phyloP scores from a whole-genome alignment of 2,329 filamentous ascomycete species.

The Geoglossum cookeanum region DNA sequence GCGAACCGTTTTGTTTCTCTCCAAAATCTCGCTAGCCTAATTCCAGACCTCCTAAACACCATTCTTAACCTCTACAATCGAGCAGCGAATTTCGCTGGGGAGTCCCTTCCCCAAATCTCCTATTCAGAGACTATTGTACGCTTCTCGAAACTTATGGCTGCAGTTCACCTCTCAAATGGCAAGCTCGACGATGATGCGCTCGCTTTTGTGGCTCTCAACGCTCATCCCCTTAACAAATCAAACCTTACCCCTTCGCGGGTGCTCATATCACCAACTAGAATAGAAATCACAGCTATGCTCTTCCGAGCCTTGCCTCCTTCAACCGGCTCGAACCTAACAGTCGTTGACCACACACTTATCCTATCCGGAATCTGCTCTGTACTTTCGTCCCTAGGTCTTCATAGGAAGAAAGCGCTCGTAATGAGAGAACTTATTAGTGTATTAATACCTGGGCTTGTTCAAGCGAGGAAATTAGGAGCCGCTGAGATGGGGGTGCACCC shows the following conservation, averaged over 20 bases:
- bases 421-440: constrained; percentile 70
- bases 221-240: constrained; percentile 22
- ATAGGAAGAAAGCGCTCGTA: constrained; percentile 81
- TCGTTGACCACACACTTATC: constrained; percentile 59
- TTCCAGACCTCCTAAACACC: constrained; percentile 58
- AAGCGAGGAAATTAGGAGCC: constrained; percentile 79
- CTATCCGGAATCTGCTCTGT: constrained; percentile 75
- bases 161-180: constrained; percentile 46
- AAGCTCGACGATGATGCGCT: constrained; percentile 40
- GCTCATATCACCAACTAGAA: constrained; percentile 26
- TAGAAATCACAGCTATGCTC: constrained; percentile 43
- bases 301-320: constrained; percentile 47
- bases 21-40: constrained; percentile 32
- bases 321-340: constrained; percentile 39
- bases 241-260: constrained; percentile 19
- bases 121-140: constrained; percentile 56
- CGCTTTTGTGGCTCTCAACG: constrained; percentile 38
- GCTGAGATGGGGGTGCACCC: constrained; percentile 95
- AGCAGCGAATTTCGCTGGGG: constrained; percentile 40
- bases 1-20: constrained; percentile 26
- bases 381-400: constrained; percentile 58
- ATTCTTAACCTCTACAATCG: constrained; percentile 57
- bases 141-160: constrained; percentile 49
- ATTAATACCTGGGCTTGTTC: constrained; percentile 66
- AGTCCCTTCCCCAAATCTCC: constrained; percentile 51